phyloP scores from a whole-genome alignment of 1,284 basidiomycete genomes.

The Exsudoporus floridanus region DNA sequence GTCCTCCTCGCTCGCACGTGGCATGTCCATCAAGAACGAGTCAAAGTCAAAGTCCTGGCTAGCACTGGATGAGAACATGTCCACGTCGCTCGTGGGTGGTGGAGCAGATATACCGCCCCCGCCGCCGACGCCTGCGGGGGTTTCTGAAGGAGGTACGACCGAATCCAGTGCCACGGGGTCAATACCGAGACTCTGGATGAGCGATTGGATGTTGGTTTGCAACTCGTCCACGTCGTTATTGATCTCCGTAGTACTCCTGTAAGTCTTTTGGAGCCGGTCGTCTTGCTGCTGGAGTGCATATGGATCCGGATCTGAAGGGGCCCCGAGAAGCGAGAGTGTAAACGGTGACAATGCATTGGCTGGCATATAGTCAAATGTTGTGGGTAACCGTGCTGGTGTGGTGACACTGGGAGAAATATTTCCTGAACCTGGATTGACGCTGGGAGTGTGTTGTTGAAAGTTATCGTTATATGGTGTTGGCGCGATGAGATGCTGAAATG shows the following conservation, averaged over 20 bases:
- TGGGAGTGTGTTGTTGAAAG: slow-evolving; percentile 15
- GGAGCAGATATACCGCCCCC: slow-evolving; percentile 6
- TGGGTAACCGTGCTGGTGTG: slow-evolving; percentile 6
- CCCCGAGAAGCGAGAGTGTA: slow-evolving; percentile 19
- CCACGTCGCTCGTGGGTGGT: slow-evolving; percentile 5
- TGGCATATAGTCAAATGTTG: slow-evolving; percentile 18
- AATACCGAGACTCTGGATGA: slow-evolving; percentile 72
- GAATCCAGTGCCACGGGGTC: slow-evolving; percentile 45
- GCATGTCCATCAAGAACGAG: slow-evolving; percentile 42
- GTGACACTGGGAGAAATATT: slow-evolving; percentile 4
- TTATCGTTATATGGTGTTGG: slow-evolving; percentile 34
- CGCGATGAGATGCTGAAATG: slow-evolving; percentile 31
- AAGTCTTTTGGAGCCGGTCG: slow-evolving; percentile 52
- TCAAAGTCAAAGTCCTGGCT: slow-evolving; percentile 49
- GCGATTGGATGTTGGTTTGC: slow-evolving; percentile 68
- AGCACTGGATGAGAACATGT: slow-evolving; percentile 19
- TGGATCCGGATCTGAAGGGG: slow-evolving; percentile 27
- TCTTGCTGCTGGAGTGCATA: slow-evolving; percentile 39
- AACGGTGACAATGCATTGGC: slow-evolving; percentile 22
- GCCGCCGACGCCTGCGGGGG: not conserved
- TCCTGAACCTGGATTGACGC: not conserved
- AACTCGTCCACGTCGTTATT: slow-evolving; percentile 72
- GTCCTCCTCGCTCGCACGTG: slow-evolving; percentile 29
- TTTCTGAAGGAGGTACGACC: slow-evolving; percentile 14
- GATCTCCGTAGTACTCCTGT: slow-evolving; percentile 64